phyloP scores from a whole-genome alignment of 768 basidiomycete genomes.

The Suillus alpinus region DNA sequence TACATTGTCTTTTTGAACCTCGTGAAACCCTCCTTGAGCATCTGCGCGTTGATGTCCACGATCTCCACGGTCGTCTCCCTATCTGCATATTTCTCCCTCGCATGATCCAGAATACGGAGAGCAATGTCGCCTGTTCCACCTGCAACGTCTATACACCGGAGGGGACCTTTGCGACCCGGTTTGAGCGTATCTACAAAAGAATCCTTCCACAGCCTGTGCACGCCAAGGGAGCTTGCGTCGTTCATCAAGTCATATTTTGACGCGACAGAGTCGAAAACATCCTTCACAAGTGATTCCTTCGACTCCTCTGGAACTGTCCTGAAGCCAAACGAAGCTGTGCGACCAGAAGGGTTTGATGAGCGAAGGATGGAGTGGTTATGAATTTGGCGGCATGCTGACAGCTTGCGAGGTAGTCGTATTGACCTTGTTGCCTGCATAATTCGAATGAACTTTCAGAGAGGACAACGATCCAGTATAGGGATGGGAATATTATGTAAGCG shows the following conservation, averaged over 20 bases:
- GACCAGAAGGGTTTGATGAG: conserved; percentile 19
- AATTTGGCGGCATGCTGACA: conserved; percentile 5
- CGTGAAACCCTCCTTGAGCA: conserved; percentile 89
- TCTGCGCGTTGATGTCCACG: conserved; percentile 92
- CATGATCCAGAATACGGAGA: conserved; percentile 86
- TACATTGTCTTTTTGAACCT: conserved; percentile 98
- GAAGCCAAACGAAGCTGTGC: conserved; percentile 91
- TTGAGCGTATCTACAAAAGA: conserved; percentile 71
- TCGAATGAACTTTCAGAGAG: neutral
- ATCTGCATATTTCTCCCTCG: conserved; percentile 84
- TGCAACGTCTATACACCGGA: conserved; percentile 91
- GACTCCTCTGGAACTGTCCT: conserved; percentile 78
- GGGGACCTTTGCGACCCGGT: conserved; percentile 71
- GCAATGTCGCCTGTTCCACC: conserved; percentile 99
- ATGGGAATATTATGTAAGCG: conserved; percentile 1
- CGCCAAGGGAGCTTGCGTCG: conserved; percentile 95
- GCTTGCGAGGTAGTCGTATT: conserved; percentile 1
- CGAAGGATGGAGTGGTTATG: conserved; percentile 16
- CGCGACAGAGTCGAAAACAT: conserved; percentile 94
- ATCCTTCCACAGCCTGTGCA: conserved; percentile 98
- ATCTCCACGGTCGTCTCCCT: conserved; percentile 86
- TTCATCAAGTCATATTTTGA: conserved; percentile 98
- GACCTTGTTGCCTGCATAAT: conserved; percentile 1
- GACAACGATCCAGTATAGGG: neutral
- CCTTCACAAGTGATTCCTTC: conserved; percentile 89